Percentiles rank a stretch among this genome's conserved stretches.
Evolutionary conservation across 73 alveolate species (phyloP).

Genomic region (Paramecium sexaurelia): DNA sequence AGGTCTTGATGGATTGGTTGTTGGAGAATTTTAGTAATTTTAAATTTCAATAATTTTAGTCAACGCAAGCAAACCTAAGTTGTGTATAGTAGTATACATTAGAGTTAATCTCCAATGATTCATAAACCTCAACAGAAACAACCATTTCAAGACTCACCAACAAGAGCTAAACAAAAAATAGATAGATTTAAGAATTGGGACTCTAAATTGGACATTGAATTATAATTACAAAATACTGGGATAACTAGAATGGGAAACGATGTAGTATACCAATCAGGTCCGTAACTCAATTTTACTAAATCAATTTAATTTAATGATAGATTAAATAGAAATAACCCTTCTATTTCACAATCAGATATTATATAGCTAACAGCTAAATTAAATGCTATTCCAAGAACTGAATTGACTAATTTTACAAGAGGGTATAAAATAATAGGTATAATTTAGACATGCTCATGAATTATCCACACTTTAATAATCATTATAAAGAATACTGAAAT

Average conservation of each 20-base stretch:
- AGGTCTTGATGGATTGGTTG: slow-evolving; percentile 53
- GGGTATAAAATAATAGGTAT: background rate
- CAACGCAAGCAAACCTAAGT: slow-evolving; percentile 23
- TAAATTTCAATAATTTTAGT: background rate
- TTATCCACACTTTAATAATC: slow-evolving; percentile 1
- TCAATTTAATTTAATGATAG: slow-evolving; percentile 1
- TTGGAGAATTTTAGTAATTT: slow-evolving; percentile 27
- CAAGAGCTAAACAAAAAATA: slow-evolving; percentile 19
- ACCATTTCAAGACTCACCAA: background rate
- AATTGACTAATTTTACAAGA: slow-evolving; percentile 12
- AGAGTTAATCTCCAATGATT: slow-evolving; percentile 45
- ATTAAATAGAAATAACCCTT: background rate
- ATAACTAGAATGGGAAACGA: background rate
- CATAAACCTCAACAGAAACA: background rate
- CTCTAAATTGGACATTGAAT: slow-evolving; percentile 31
- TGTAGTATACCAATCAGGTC: background rate
- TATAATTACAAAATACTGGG: background rate
- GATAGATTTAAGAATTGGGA: slow-evolving; percentile 53
- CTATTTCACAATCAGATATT: slow-evolving; percentile 6
- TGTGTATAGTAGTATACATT: background rate
- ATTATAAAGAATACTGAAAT: background rate
- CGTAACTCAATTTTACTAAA: background rate
- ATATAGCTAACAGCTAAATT: background rate
- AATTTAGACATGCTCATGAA: slow-evolving; percentile 39
- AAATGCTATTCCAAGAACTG: slow-evolving; percentile 45